Conservation (phyloP, 768 basidiomycete genomes). For the Calocera cornea region DNA sequence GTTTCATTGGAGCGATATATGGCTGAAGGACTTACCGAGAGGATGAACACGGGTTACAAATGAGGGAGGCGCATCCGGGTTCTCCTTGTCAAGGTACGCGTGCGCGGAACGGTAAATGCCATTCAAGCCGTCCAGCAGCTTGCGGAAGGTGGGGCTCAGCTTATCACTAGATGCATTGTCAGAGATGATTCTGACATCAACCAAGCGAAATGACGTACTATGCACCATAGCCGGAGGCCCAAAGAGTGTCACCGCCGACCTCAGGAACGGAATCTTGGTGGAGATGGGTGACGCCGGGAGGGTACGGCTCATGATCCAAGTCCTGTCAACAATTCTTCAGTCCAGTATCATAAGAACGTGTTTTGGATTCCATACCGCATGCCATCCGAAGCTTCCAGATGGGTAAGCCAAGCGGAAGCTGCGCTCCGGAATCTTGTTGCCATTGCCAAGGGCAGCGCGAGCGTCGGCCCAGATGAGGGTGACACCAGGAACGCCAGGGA, state of each 20-base stretch:
- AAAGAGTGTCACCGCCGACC: constrained; percentile 23
- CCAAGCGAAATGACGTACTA: constrained; percentile 6
- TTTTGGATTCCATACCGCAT: constrained; percentile 11
- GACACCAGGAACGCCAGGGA: constrained; percentile 22
- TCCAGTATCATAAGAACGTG: too few species aligned
- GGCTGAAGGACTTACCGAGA: neutral
- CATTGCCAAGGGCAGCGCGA: neutral
- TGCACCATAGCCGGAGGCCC: constrained; percentile 17
- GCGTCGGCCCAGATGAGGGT: constrained; percentile 22
- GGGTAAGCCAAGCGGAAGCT: constrained; percentile 17
- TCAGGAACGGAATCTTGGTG: constrained; percentile 22
- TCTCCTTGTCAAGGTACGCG: constrained; percentile 18
- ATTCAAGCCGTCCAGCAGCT: constrained; percentile 19
- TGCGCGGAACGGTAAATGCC: constrained; percentile 22
- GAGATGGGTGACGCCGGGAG: constrained; percentile 21
- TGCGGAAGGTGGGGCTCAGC: constrained; percentile 19
- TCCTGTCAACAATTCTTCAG: too few species aligned
- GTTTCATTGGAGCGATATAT: neutral
- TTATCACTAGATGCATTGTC: constrained; percentile 13
- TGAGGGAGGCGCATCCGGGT: constrained; percentile 15
- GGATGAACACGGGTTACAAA: neutral
- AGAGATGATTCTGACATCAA: neutral
- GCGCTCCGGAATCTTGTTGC: neutral
- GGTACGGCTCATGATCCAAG: constrained; percentile 19
- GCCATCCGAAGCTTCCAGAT: constrained; percentile 17